phyloP scores from a whole-genome alignment of 1,284 basidiomycete species.

The Fomitiporia mediterranea region DNA sequence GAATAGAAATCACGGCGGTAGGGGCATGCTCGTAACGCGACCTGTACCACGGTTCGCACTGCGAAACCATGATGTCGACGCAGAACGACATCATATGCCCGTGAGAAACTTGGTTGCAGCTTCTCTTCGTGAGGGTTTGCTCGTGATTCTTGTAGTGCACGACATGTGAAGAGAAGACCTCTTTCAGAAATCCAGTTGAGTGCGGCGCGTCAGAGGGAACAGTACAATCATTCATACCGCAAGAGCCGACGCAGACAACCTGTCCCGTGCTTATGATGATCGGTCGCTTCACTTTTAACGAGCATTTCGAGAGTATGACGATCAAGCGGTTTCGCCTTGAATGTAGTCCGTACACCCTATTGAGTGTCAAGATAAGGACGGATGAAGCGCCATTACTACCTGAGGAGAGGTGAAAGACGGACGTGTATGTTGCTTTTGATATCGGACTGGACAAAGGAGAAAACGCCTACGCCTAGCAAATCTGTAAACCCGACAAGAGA shows the following conservation, averaged over 20 bases:
- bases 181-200: constrained; percentile 31
- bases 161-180: constrained; percentile 79
- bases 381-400: neutral
- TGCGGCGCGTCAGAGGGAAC: too few relatives aligned
- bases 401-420: constrained; percentile 28
- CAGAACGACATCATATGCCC: constrained; percentile 82
- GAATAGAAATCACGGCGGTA: constrained; percentile 82
- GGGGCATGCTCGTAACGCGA: constrained; percentile 93
- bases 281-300: constrained; percentile 9
- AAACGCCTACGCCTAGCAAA: constrained; percentile 83
- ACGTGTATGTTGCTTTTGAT: constrained; percentile 86
- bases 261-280: constrained; percentile 7
- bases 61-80: constrained; percentile 67
- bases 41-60: constrained; percentile 40
- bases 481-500: constrained; percentile 57
- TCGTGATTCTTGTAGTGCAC: constrained; percentile 76
- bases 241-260: constrained; percentile 13
- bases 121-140: constrained; percentile 60
- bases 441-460: constrained; percentile 88
- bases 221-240: too few relatives aligned
- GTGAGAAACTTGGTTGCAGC: constrained; percentile 79
- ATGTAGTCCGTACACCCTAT: constrained; percentile 15
- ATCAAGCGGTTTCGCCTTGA: constrained; percentile 4
- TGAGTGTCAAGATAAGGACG: neutral
- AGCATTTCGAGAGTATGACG: constrained; percentile 14